These are phyloP conservation scores for Cryphonectria naterciae DNA, from an alignment of 2,329 filamentous ascomycete species.

Conservation along the genomic window DNA sequence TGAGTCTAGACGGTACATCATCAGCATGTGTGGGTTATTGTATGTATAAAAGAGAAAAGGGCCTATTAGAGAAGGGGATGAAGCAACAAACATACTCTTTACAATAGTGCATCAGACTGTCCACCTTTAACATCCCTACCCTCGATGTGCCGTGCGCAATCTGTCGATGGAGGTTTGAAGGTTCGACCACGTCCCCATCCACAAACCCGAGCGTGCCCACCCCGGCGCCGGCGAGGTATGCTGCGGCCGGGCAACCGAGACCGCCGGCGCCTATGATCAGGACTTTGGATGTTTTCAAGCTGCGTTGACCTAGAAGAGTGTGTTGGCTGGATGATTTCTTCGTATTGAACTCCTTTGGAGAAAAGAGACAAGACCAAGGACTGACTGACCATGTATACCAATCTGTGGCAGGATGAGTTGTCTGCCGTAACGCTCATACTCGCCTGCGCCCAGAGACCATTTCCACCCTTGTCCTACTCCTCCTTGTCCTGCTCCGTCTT, in stretches of 20 bases:
- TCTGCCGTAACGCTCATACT: conserved; percentile 86
- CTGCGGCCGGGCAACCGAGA: conserved; percentile 86
- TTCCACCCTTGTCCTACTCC: conserved; percentile 40
- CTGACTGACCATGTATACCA: conserved; percentile 72
- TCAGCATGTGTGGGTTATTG: neutral
- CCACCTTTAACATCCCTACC: conserved; percentile 78
- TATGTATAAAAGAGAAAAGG: too few relatives aligned
- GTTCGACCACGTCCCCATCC: conserved; percentile 86
- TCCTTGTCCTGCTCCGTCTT: neutral
- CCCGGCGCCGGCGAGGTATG: conserved; percentile 91
- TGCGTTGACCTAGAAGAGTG: conserved; percentile 68
- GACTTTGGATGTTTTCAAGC: conserved; percentile 70
- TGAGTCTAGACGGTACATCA: conserved; percentile 58
- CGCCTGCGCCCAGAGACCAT: conserved; percentile 72
- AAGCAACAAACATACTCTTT: conserved; percentile 49
- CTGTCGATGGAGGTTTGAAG: conserved; percentile 91
- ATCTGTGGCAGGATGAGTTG: conserved; percentile 88
- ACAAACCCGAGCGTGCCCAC: conserved; percentile 82
- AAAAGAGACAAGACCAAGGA: neutral
- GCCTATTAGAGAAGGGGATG: neutral
- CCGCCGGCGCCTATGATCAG: conserved; percentile 88
- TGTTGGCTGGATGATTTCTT: neutral
- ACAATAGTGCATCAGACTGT: conserved; percentile 70
- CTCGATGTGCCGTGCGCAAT: conserved; percentile 75
- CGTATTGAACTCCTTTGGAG: too few relatives aligned